Percentiles rank a stretch among this genome's conserved stretches.
Conservation (phyloP, 2,329 filamentous ascomycete species). For the Talaromyces sp. region DNA sequence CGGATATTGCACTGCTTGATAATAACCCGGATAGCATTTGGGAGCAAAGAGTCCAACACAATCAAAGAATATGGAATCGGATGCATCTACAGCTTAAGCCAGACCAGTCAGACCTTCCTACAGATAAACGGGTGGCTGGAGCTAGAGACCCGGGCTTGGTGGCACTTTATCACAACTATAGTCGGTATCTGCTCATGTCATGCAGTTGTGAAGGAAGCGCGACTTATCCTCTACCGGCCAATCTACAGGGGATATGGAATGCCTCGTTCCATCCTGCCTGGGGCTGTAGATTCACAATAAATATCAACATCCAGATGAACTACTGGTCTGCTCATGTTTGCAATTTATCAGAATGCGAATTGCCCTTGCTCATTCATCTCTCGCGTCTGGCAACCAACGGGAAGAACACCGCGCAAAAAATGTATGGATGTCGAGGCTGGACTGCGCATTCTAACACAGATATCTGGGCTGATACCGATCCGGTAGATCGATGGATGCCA, state of each 20-base stretch:
- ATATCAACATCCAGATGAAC: slow-evolving; percentile 67
- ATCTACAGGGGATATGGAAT: slow-evolving; percentile 62
- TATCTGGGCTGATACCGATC: slow-evolving; percentile 60
- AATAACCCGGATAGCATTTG: slow-evolving; percentile 24
- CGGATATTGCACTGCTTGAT: not conserved
- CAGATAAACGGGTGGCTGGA: slow-evolving; percentile 31
- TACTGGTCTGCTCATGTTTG: slow-evolving; percentile 61
- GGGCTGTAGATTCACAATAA: slow-evolving; percentile 60
- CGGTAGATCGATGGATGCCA: slow-evolving; percentile 50
- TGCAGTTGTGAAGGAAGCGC: slow-evolving; percentile 51
- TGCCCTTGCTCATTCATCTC: slow-evolving; percentile 47
- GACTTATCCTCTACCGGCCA: slow-evolving; percentile 52
- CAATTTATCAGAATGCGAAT: slow-evolving; percentile 47
- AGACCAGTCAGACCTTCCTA: slow-evolving; percentile 28
- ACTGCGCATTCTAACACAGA: slow-evolving; percentile 62
- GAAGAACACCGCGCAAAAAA: slow-evolving; percentile 53
- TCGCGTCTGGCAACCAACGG: slow-evolving; percentile 45
- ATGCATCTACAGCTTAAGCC: slow-evolving; percentile 33
- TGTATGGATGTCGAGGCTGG: slow-evolving; percentile 61
- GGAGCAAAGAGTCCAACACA: slow-evolving; percentile 39
- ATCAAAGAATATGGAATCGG: slow-evolving; percentile 34
- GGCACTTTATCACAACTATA: slow-evolving; percentile 57
- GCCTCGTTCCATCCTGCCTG: slow-evolving; percentile 52
- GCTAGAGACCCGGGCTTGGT: slow-evolving; percentile 57
- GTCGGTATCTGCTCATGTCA: slow-evolving; percentile 58